Percentiles rank a stretch among this genome's conserved stretches.
phyloP scores from a whole-genome alignment of 2,329 filamentous ascomycete species.

The Tolypocladium sp. region DNA sequence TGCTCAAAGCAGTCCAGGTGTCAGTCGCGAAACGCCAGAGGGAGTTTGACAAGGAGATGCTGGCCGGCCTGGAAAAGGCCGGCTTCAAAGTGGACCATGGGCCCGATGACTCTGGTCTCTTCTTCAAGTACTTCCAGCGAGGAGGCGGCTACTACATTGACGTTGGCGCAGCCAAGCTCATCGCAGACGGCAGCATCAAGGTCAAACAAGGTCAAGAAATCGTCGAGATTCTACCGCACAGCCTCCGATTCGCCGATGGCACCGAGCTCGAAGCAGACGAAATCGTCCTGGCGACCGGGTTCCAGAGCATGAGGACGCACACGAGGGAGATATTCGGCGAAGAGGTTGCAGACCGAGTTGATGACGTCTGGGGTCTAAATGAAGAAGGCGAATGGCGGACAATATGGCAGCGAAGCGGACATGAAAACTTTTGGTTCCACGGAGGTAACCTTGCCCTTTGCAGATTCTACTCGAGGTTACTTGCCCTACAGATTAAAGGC shows the following conservation, averaged over 20 bases:
- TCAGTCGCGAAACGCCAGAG: conserved; percentile 25
- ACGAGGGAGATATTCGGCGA: conserved; percentile 54
- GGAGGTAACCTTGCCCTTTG: conserved; percentile 56
- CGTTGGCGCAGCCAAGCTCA: conserved; percentile 53
- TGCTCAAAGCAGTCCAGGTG: conserved; percentile 51
- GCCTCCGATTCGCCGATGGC: conserved; percentile 43
- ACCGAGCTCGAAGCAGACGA: conserved; percentile 49
- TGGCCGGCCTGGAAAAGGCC: conserved; percentile 38
- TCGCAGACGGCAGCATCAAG: conserved; percentile 54
- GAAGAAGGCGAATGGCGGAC: conserved; percentile 44
- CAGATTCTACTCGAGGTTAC: conserved; percentile 46
- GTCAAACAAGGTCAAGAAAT: conserved; percentile 52
- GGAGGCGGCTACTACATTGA: conserved; percentile 66
- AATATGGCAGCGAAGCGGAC: conserved; percentile 51
- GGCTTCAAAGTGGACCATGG: conserved; percentile 55
- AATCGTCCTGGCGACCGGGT: conserved; percentile 55
- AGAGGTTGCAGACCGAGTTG: conserved; percentile 45
- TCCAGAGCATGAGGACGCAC: conserved; percentile 58
- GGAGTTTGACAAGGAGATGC: conserved; percentile 25
- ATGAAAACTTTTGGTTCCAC: conserved; percentile 58
- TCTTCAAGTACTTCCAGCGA: conserved; percentile 54
- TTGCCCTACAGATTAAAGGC: conserved; percentile 44
- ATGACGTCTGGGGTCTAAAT: conserved; percentile 55
- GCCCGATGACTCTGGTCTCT: conserved; percentile 45
- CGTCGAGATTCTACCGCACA: conserved; percentile 34